Conservation (phyloP, 768 basidiomycete species). For the Mycena vitilis region DNA sequence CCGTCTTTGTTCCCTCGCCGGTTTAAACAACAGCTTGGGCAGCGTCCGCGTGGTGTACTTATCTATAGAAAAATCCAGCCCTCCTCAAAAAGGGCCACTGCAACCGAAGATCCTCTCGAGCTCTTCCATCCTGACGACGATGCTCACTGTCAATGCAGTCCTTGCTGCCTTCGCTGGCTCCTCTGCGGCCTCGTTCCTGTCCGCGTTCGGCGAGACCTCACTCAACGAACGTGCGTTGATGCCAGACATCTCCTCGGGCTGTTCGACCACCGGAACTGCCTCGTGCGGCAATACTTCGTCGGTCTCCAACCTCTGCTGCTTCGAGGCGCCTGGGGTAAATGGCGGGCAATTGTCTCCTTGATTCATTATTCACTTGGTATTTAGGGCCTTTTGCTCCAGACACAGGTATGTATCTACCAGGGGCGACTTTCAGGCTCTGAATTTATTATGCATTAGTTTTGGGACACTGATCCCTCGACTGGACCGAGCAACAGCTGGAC, state of each 20-base stretch:
- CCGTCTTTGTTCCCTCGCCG: background rate
- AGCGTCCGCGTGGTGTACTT: slow-evolving; percentile 10
- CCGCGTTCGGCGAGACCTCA: slow-evolving; percentile 3
- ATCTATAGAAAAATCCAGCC: slow-evolving; percentile 2
- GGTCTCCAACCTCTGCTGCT: slow-evolving; percentile 53
- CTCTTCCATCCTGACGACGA: background rate
- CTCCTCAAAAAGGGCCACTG: slow-evolving; percentile 13
- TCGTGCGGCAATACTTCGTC: slow-evolving; percentile 29
- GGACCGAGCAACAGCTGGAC: slow-evolving; percentile 66
- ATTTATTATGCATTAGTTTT: slow-evolving; percentile 51
- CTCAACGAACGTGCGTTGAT: slow-evolving; percentile 18
- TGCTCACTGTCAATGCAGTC: slow-evolving; percentile 19
- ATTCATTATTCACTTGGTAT: background rate
- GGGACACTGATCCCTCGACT: slow-evolving; percentile 60
- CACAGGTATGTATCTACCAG: slow-evolving; percentile 35
- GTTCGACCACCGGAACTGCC: slow-evolving; percentile 22
- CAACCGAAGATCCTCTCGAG: background rate
- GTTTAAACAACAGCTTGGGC: background rate
- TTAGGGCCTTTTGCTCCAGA: slow-evolving; percentile 58
- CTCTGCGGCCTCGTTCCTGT: slow-evolving; percentile 16
- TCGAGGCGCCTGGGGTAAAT: slow-evolving; percentile 53
- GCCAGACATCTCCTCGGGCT: slow-evolving; percentile 31
- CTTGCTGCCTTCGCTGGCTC: slow-evolving; percentile 19
- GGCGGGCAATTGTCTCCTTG: background rate
- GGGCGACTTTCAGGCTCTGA: background rate